Conservation (phyloP, 176 grass and related monocot genomes). For the Puya raimondii region DNA sequence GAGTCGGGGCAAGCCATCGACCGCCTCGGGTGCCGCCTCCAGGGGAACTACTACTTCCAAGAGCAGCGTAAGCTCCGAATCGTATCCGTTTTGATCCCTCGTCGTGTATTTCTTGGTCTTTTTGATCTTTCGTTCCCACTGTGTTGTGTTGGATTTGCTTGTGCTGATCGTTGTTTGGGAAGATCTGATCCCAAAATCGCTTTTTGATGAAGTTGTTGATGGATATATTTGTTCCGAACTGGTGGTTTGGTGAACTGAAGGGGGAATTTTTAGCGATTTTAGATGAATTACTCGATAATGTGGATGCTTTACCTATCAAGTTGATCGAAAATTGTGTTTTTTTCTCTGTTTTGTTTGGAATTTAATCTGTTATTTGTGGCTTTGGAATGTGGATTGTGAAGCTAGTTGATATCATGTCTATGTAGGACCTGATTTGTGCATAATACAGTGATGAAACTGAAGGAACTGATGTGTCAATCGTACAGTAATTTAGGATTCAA, state of each 20-base stretch:
- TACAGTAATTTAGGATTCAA: too few species aligned
- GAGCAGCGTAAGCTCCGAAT: conserved; percentile 60
- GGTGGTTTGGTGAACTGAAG: too few species aligned
- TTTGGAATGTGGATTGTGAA: too few species aligned
- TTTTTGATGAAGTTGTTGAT: not conserved
- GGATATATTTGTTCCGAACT: too few species aligned
- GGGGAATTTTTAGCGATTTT: too few species aligned
- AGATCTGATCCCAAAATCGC: not conserved
- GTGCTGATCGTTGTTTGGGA: not conserved
- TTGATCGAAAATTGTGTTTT: not conserved
- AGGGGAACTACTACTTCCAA: conserved; percentile 62
- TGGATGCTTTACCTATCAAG: too few species aligned
- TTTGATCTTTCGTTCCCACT: not conserved
- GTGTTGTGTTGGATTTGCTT: not conserved
- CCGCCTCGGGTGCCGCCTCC: conserved; percentile 70
- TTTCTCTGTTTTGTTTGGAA: not conserved
- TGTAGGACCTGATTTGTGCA: too few species aligned
- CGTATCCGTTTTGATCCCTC: not conserved
- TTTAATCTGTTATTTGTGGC: too few species aligned
- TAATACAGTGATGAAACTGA: too few species aligned
- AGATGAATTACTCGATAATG: too few species aligned
- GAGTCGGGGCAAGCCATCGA: conserved; percentile 90
- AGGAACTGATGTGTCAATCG: too few species aligned
- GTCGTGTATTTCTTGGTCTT: not conserved
- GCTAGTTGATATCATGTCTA: too few species aligned